A percentile compares a stretch with the other conserved stretches of the same genome.
These are phyloP conservation scores for Metarhizium robertsii DNA, from an alignment of 2,329 filamentous ascomycete species.

Conservation along the genomic window DNA sequence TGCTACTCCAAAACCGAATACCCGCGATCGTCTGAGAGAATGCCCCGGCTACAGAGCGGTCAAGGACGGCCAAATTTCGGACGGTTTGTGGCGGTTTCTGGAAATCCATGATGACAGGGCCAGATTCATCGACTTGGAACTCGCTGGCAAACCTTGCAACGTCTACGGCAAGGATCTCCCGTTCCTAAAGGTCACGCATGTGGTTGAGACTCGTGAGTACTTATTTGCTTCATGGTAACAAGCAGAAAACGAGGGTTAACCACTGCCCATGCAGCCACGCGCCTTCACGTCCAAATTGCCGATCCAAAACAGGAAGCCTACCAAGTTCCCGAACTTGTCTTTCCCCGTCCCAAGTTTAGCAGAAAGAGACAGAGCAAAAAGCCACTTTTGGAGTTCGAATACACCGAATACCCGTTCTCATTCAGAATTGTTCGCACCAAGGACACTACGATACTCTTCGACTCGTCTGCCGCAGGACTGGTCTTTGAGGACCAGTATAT, in stretches of 20 bases:
- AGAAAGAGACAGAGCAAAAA: neutral
- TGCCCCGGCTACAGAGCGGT: no score
- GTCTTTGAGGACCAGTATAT: constrained; percentile 70
- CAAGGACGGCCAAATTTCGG: neutral
- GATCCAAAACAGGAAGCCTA: constrained; percentile 57
- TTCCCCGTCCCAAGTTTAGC: constrained; percentile 42
- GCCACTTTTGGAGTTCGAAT: constrained; percentile 34
- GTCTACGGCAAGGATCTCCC: neutral
- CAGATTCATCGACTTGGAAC: neutral
- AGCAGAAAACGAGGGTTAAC: neutral
- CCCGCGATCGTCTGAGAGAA: no score
- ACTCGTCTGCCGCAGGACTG: constrained; percentile 53
- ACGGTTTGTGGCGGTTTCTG: no score
- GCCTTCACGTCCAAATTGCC: constrained; percentile 63
- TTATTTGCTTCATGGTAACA: no score
- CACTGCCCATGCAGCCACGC: constrained; percentile 22
- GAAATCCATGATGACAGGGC: neutral
- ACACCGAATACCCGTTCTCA: constrained; percentile 44
- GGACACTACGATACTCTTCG: constrained; percentile 45
- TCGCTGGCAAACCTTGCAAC: neutral
- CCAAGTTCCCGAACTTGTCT: constrained; percentile 57
- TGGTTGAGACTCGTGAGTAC: neutral
- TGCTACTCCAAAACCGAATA: no score
- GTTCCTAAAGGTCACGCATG: neutral
- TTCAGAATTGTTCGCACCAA: constrained; percentile 41